Evolutionary conservation across 2,329 filamentous ascomycete genomes (phyloP).

Genomic region (Alternaria angustiovoidea): DNA sequence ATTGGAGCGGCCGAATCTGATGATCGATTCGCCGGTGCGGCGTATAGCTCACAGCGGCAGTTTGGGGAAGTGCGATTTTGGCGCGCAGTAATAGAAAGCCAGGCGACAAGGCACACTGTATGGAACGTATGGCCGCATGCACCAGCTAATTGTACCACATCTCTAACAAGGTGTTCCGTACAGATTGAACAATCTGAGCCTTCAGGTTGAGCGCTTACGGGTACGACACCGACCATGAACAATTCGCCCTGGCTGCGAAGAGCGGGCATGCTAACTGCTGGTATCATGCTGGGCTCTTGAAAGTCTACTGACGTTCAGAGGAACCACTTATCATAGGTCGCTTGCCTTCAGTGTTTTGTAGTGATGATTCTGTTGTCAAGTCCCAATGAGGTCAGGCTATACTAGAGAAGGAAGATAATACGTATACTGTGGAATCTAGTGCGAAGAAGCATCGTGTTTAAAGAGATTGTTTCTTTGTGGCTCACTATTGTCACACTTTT

Average conservation of each 20-base stretch:
- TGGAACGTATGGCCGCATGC: conserved; percentile 11
- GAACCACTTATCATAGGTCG: background rate
- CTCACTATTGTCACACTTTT: background rate
- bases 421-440: background rate
- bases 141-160: conserved; percentile 4
- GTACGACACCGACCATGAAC: conserved; percentile 1
- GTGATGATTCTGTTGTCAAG: background rate
- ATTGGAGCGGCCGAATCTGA: background rate
- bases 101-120: conserved; percentile 2
- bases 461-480: background rate
- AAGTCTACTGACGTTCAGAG: background rate
- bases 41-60: conserved; percentile 9
- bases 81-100: background rate
- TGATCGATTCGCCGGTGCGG: background rate
- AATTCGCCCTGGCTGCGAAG: conserved; percentile 12
- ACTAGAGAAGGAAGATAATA: background rate
- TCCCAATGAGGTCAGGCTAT: background rate
- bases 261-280: background rate
- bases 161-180: background rate
- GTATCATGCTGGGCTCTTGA: background rate
- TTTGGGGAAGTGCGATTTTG: conserved; percentile 5
- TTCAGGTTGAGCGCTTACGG: background rate
- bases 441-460: background rate
- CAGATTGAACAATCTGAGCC: background rate
- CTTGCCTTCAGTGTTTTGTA: background rate